Percentiles rank a stretch among this genome's conserved stretches.
phyloP scores from a whole-genome alignment of 306 rosid genomes.

The Mimosa pudica region DNA sequence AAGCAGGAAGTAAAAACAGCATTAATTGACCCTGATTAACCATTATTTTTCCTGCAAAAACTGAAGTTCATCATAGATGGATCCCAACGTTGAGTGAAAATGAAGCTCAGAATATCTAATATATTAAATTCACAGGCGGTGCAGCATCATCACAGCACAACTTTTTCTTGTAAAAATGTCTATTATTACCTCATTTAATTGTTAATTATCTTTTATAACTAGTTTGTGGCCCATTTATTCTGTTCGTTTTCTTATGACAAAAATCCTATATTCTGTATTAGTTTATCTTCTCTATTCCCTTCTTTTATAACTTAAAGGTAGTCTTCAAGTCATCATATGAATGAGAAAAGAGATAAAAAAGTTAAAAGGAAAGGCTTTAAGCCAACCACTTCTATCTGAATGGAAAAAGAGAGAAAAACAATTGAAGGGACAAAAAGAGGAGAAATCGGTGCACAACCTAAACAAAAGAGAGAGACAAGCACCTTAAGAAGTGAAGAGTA shows the following conservation, averaged over 20 bases:
- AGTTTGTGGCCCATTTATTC: neutral
- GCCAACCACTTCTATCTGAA: neutral
- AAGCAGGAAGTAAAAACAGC: neutral
- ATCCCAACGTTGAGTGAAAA: neutral
- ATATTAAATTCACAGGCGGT: conserved; percentile 13
- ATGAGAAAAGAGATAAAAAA: neutral
- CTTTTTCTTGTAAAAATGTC: conserved; percentile 7
- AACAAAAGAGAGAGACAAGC: neutral
- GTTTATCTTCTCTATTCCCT: neutral
- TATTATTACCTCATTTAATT: neutral
- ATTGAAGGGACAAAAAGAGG: neutral
- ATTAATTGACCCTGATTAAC: neutral
- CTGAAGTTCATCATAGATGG: conserved; percentile 12
- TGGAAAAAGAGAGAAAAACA: neutral
- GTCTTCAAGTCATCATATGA: neutral
- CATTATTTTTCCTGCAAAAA: conserved; percentile 1
- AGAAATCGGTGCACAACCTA: neutral
- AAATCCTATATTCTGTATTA: neutral
- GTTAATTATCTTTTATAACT: conserved; percentile 5
- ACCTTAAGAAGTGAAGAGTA: neutral
- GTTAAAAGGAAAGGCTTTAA: neutral
- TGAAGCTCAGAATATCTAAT: neutral
- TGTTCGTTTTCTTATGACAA: neutral
- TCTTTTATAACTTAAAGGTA: neutral
- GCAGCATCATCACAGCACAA: conserved; percentile 9